These are phyloP conservation scores for Neoscytalidium dimidiatum DNA, from an alignment of 2,329 filamentous ascomycete genomes.

Conservation along the genomic window DNA sequence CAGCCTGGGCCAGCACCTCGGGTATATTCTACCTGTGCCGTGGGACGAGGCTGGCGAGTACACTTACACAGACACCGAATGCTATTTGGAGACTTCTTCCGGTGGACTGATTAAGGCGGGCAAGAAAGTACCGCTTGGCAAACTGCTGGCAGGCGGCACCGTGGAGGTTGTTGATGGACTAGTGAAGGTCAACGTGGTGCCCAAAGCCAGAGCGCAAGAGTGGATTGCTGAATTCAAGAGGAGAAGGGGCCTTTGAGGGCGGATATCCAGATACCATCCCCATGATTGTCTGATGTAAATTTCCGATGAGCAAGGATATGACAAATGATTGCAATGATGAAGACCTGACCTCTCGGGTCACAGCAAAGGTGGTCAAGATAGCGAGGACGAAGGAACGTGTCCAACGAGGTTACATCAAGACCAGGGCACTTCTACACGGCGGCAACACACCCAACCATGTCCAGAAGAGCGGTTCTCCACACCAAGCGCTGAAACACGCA, in stretches of 20 bases:
- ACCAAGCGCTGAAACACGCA: slow-evolving; percentile 3
- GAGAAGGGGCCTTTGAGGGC: slow-evolving; percentile 52
- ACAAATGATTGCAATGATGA: not conserved
- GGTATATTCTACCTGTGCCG: slow-evolving; percentile 82
- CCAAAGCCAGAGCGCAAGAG: slow-evolving; percentile 64
- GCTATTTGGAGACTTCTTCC: slow-evolving; percentile 79
- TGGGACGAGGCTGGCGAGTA: slow-evolving; percentile 79
- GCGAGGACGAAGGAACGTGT: not conserved
- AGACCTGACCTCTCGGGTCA: not conserved
- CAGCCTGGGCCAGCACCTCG: slow-evolving; percentile 72
- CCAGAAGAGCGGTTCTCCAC: not conserved
- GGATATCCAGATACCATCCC: not conserved
- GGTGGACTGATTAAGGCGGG: slow-evolving; percentile 88
- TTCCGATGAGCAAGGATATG: no score
- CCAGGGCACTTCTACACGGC: not conserved
- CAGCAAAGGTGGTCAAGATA: not conserved
- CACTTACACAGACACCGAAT: slow-evolving; percentile 62
- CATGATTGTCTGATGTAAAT: not conserved
- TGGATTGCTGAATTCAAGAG: slow-evolving; percentile 87
- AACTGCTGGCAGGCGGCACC: slow-evolving; percentile 73
- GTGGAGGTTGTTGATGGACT: slow-evolving; percentile 87
- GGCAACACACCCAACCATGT: not conserved
- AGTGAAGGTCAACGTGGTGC: slow-evolving; percentile 80
- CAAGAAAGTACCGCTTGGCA: slow-evolving; percentile 76
- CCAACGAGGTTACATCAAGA: not conserved